Evolutionary conservation across 192 early-diverging fungal genomes (phyloP).

Genomic region (Coemansia sp.): DNA sequence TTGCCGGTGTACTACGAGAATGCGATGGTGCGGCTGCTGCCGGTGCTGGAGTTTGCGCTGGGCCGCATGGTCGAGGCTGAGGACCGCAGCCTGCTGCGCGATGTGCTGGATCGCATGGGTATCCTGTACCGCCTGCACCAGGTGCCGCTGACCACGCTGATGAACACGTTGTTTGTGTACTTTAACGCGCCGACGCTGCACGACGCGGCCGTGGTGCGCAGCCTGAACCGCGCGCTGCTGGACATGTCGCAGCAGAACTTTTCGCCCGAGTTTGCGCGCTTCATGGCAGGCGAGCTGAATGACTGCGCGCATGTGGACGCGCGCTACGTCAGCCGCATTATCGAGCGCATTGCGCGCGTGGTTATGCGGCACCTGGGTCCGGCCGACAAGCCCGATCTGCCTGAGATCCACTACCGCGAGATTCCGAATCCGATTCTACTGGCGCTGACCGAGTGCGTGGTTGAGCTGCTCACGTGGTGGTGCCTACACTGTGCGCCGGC

Average conservation of each 20-base stretch:
- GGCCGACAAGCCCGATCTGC: constrained; percentile 24
- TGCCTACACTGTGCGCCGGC: constrained; percentile 32
- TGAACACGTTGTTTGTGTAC: constrained; percentile 64
- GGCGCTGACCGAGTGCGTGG: constrained; percentile 35
- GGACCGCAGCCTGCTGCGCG: constrained; percentile 55
- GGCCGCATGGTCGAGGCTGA: constrained; percentile 65
- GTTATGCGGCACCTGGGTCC: constrained; percentile 30
- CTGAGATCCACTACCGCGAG: constrained; percentile 50
- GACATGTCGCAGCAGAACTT: constrained; percentile 56
- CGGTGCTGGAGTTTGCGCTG: constrained; percentile 63
- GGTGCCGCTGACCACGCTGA: constrained; percentile 63
- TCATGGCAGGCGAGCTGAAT: constrained; percentile 22
- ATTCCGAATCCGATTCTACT: constrained; percentile 47
- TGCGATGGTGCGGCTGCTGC: constrained; percentile 60
- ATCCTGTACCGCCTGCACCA: constrained; percentile 60
- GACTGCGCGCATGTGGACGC: constrained; percentile 21
- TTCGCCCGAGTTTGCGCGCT: constrained; percentile 42
- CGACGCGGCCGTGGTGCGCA: constrained; percentile 54
- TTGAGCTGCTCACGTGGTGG: constrained; percentile 53
- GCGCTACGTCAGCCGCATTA: constrained; percentile 35
- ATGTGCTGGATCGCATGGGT: constrained; percentile 61
- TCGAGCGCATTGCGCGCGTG: constrained; percentile 28
- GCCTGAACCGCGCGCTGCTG: constrained; percentile 54
- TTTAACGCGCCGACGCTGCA: constrained; percentile 60
- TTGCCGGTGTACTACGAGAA: constrained; percentile 73